Percentiles rank a stretch among this genome's conserved stretches.
Conservation (phyloP, 2,329 filamentous ascomycete species). For the Cadophora sp. region DNA sequence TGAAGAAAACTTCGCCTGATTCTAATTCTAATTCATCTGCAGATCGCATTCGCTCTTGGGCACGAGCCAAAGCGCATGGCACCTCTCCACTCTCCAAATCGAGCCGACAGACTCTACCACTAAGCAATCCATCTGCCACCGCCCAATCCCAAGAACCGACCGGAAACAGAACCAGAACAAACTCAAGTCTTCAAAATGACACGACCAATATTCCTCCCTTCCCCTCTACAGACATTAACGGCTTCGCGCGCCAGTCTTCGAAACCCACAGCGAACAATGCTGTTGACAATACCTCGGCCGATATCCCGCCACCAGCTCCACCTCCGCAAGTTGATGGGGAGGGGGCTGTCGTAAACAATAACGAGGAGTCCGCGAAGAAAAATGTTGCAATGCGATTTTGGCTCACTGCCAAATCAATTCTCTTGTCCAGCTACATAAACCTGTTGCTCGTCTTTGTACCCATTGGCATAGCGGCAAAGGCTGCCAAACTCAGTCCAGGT, state of each 20-base stretch:
- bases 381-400: slow-evolving; percentile 43
- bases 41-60: slow-evolving; percentile 64
- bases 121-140: slow-evolving; percentile 44
- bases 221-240: slow-evolving; percentile 38
- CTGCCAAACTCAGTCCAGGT: slow-evolving; percentile 59
- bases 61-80: slow-evolving; percentile 61
- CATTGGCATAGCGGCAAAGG: slow-evolving; percentile 72
- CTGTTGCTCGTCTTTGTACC: slow-evolving; percentile 79
- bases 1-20: slow-evolving; percentile 65
- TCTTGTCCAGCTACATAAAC: slow-evolving; percentile 81
- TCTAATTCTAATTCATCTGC: slow-evolving; percentile 54
- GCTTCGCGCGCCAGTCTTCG: slow-evolving; percentile 37
- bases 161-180: slow-evolving; percentile 29
- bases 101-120: slow-evolving; percentile 46
- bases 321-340: slow-evolving; percentile 58
- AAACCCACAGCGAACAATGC: slow-evolving; percentile 41
- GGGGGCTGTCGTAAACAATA: slow-evolving; percentile 61
- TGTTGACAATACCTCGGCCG: slow-evolving; percentile 46
- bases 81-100: slow-evolving; percentile 49
- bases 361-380: slow-evolving; percentile 39
- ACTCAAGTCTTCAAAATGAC: slow-evolving; percentile 35
- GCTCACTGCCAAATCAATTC: slow-evolving; percentile 57
- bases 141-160: no score
- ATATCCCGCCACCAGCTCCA: slow-evolving; percentile 50
- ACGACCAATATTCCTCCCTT: slow-evolving; percentile 36